Conservation (phyloP, 371 early-diverging fungal species). For the Neoconidiobolus thromboides region DNA sequence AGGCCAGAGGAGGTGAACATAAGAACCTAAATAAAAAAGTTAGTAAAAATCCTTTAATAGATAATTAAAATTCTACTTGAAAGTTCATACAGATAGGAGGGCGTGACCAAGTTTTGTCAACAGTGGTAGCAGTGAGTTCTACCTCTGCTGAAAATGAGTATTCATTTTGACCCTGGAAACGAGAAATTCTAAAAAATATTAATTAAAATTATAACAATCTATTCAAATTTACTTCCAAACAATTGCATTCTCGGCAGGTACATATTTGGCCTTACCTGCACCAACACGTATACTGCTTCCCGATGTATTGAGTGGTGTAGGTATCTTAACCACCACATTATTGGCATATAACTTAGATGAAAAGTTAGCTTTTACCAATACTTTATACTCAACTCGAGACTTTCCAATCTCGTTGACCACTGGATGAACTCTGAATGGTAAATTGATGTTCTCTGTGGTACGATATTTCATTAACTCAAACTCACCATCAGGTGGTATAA, state of each 20-base stretch:
- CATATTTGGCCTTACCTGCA: constrained; percentile 71
- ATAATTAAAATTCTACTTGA: constrained; percentile 24
- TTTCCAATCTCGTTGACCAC: constrained; percentile 60
- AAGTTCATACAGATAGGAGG: constrained; percentile 84
- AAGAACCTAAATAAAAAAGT: constrained; percentile 13
- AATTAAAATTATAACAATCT: background rate
- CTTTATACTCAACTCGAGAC: constrained; percentile 57
- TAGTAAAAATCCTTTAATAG: background rate
- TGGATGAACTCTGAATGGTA: constrained; percentile 72
- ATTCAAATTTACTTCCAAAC: constrained; percentile 61
- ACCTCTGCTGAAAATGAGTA: constrained; percentile 50
- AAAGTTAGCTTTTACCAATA: constrained; percentile 56
- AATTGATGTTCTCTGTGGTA: constrained; percentile 65
- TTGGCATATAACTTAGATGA: constrained; percentile 56
- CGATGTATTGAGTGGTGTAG: constrained; percentile 66
- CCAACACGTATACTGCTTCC: constrained; percentile 44
- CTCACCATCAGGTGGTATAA: constrained; percentile 84
- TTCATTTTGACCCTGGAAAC: constrained; percentile 71
- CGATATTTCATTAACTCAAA: constrained; percentile 86
- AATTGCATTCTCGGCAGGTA: constrained; percentile 61
- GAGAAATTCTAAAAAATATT: constrained; percentile 31
- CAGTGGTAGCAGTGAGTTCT: constrained; percentile 47
- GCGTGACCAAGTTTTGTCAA: constrained; percentile 67
- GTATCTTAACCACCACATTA: constrained; percentile 60
- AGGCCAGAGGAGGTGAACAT: constrained; percentile 37